Conservation (phyloP, 495 filamentous ascomycete genomes). For the Aspergillus baeticus region DNA sequence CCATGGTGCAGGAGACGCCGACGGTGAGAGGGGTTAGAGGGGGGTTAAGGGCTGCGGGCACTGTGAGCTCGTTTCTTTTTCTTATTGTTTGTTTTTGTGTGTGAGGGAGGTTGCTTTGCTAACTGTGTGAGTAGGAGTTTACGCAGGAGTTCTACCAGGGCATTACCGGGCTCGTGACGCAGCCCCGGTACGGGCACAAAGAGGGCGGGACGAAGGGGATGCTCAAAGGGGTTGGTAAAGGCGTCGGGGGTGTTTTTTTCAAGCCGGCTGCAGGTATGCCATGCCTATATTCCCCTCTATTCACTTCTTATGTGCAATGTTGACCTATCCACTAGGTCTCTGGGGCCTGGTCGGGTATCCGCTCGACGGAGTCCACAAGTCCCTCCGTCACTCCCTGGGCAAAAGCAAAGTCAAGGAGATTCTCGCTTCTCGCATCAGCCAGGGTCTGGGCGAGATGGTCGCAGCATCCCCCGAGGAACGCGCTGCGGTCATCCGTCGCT, state of each 20-base stretch:
- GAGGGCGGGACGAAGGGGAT: constrained; percentile 69
- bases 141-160: constrained; percentile 68
- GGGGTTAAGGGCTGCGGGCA: constrained; percentile 63
- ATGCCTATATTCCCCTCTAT: not conserved
- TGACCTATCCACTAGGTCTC: constrained; percentile 28
- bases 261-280: constrained; percentile 66
- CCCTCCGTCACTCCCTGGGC: constrained; percentile 63
- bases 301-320: no score
- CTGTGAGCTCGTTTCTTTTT: constrained; percentile 25
- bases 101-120: not conserved
- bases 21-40: constrained; percentile 70
- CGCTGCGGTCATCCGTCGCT: constrained; percentile 18
- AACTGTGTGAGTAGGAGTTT: constrained; percentile 48
- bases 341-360: constrained; percentile 72
- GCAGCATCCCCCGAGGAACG: constrained; percentile 17
- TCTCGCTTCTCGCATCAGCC: constrained; percentile 65
- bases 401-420: constrained; percentile 68
- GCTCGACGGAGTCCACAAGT: constrained; percentile 72
- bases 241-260: constrained; percentile 66
- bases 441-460: constrained; percentile 63
- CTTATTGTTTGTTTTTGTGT: no score
- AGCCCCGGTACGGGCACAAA: constrained; percentile 63
- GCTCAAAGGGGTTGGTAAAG: constrained; percentile 73
- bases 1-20: constrained; percentile 64
- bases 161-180: constrained; percentile 69